Conservation (phyloP, 495 filamentous ascomycete genomes). For the Annulohypoxylon maeteangense region DNA sequence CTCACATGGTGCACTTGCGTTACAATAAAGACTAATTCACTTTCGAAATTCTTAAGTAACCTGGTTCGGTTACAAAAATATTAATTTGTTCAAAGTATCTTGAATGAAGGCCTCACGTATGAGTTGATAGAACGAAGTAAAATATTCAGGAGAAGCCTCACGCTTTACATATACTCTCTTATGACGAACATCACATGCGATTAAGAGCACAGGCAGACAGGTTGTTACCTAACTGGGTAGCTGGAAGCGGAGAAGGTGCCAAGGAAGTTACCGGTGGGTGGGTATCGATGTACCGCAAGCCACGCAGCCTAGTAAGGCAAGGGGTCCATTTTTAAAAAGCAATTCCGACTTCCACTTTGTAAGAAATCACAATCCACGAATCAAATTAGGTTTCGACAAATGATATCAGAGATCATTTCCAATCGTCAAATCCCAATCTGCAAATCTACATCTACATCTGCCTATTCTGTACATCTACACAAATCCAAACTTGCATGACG, state of each 20-base stretch:
- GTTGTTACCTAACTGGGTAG: not conserved
- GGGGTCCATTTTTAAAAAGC: constrained; percentile 6
- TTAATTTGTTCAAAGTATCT: not conserved
- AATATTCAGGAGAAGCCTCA: not conserved
- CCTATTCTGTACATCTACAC: constrained; percentile 2
- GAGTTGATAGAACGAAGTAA: not conserved
- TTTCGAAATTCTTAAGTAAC: not conserved
- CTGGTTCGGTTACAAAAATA: not conserved
- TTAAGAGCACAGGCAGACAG: constrained; percentile 1
- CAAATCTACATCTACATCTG: constrained; percentile 1
- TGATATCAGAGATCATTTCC: constrained; percentile 13
- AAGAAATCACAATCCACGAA: not conserved
- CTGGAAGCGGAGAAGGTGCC: constrained; percentile 17
- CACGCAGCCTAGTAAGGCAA: not conserved
- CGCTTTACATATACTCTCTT: constrained; percentile 5
- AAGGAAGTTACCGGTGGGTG: not conserved
- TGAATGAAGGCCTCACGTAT: not conserved
- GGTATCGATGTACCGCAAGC: not conserved
- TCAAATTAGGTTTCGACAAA: not conserved
- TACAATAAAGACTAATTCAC: not conserved
- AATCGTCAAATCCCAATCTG: not conserved
- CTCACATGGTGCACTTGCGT: not conserved
- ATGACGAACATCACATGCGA: not conserved
- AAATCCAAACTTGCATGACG: not conserved
- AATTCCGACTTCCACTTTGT: not conserved